Conservation (phyloP, 2,329 filamentous ascomycete genomes). For the Cladosporium oxysporum region DNA sequence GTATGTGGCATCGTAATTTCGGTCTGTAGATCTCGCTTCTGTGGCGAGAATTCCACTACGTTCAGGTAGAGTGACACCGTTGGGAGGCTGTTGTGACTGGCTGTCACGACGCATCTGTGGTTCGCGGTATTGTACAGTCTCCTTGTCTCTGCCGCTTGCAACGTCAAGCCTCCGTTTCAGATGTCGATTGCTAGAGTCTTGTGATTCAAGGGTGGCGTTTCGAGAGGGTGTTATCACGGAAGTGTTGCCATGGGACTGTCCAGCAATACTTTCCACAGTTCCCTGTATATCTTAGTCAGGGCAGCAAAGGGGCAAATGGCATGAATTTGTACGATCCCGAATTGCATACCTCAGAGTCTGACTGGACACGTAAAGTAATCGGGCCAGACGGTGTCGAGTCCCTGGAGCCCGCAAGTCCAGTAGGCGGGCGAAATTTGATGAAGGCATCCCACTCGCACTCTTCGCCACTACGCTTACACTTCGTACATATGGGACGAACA, state of each 20-base stretch:
- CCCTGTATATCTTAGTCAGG: not conserved
- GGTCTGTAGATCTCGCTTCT: not conserved
- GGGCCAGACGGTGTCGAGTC: not conserved
- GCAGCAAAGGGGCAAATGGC: not conserved
- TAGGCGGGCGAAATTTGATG: slow-evolving; percentile 17
- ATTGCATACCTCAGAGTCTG: not conserved
- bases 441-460: slow-evolving; percentile 6
- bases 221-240: not conserved
- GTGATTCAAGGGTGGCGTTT: not conserved
- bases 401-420: slow-evolving; percentile 6
- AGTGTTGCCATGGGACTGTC: not conserved
- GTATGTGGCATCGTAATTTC: not conserved
- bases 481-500: not conserved
- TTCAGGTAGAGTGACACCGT: not conserved
- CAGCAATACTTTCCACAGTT: not conserved
- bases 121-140: not conserved
- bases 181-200: not conserved
- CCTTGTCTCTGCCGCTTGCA: not conserved
- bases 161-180: not conserved
- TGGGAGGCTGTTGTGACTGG: not conserved
- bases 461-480: slow-evolving; percentile 7
- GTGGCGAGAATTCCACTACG: not conserved
- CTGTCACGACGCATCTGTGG: not conserved
- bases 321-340: not conserved
- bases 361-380: not conserved